Conservation (phyloP, 2,329 filamentous ascomycete species). For the Fusarium sp. region DNA sequence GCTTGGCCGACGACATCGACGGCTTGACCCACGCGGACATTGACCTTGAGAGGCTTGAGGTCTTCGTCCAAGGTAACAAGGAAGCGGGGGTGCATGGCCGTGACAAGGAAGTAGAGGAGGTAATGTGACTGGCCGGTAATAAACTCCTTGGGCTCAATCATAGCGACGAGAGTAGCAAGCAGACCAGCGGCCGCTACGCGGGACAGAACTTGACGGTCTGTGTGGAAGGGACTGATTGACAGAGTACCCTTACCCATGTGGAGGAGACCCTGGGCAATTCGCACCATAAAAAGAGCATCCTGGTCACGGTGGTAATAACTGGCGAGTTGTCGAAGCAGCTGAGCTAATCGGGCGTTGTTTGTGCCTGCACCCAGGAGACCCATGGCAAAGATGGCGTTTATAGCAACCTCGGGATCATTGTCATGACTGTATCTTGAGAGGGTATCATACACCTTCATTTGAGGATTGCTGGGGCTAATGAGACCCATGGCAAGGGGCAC, state of each 20-base stretch:
- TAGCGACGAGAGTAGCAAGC: conserved; percentile 86
- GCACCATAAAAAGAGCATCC: conserved; percentile 98
- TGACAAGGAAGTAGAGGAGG: conserved; percentile 95
- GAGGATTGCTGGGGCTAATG: conserved; percentile 95
- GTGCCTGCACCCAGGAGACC: conserved; percentile 95
- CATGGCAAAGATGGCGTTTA: conserved; percentile 99
- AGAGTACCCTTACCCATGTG: conserved; percentile 99
- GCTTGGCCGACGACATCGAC: conserved; percentile 98
- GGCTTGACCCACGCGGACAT: conserved; percentile 96
- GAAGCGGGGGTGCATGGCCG: conserved; percentile 96
- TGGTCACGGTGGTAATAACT: conserved; percentile 98
- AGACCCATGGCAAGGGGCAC: conserved; percentile 97
- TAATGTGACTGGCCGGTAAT: conserved; percentile 78
- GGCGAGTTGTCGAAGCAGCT: conserved; percentile 91
- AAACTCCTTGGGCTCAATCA: conserved; percentile 95
- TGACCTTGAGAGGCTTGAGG: conserved; percentile 91
- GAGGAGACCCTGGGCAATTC: conserved; percentile 94
- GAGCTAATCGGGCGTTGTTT: conserved; percentile 96
- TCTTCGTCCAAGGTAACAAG: conserved; percentile 95
- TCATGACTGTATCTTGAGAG: conserved; percentile 97
- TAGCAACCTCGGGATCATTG: conserved; percentile 96
- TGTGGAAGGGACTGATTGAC: conserved; percentile 98
- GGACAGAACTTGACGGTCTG: conserved; percentile 94
- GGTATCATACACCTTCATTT: conserved; percentile 99
- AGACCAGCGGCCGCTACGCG: conserved; percentile 89